Evolutionary conservation across 371 early-diverging fungal genomes (phyloP).

Genomic region (Batkoa obscura): DNA sequence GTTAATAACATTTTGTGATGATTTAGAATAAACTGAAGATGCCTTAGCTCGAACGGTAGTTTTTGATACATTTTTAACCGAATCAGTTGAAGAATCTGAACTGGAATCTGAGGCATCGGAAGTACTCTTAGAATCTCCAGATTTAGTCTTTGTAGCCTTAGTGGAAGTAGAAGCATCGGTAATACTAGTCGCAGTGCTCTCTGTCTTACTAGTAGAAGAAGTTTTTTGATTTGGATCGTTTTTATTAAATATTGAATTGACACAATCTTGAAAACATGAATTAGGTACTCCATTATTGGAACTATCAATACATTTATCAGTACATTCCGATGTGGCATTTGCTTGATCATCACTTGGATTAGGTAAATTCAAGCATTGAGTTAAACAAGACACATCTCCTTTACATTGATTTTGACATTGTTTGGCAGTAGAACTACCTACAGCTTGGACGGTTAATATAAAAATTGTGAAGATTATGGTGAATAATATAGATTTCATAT

Average conservation of each 20-base stretch:
- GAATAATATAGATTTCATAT: no score
- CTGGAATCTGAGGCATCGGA: no score
- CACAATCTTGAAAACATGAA: neutral
- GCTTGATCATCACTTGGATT: neutral
- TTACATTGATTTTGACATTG: neutral
- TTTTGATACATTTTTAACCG: no score
- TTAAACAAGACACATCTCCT: neutral
- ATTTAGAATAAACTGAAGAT: no score
- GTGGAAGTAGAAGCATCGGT: neutral
- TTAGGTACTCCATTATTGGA: neutral
- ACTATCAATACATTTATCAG: neutral
- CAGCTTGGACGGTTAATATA: no score
- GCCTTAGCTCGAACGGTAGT: no score
- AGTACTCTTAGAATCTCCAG: no score
- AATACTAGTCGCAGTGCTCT: neutral
- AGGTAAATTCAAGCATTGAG: neutral
- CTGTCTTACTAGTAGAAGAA: neutral
- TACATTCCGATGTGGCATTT: neutral
- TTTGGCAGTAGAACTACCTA: no score
- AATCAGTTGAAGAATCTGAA: no score
- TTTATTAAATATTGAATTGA: neutral
- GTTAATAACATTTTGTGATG: no score
- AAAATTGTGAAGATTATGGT: no score
- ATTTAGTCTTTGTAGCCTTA: neutral
- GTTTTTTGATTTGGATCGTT: neutral